Percentiles rank a stretch among this genome's conserved stretches.
Evolutionary conservation across 768 basidiomycete species (phyloP).

Genomic region (Imleria badia): DNA sequence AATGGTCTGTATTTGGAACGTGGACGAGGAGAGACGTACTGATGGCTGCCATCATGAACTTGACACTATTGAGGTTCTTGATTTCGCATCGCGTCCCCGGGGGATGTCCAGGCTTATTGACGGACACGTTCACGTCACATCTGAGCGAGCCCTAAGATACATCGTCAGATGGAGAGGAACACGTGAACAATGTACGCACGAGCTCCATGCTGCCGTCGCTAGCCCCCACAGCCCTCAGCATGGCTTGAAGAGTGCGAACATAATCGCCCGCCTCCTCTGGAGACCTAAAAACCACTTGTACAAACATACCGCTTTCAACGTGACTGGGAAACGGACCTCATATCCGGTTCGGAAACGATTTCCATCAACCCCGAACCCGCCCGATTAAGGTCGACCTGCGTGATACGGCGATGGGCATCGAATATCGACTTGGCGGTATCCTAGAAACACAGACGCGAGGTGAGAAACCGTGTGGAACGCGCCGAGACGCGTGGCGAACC

Average conservation of each 20-base stretch:
- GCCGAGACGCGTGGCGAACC: constrained; percentile 42
- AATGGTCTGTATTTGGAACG: background rate
- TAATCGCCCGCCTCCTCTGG: constrained; percentile 91
- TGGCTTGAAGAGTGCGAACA: constrained; percentile 75
- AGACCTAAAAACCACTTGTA: constrained; percentile 40
- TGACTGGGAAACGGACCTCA: constrained; percentile 45
- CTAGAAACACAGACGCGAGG: constrained; percentile 37
- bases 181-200: constrained; percentile 41
- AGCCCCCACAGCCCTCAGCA: constrained; percentile 80
- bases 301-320: background rate
- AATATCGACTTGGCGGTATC: constrained; percentile 89
- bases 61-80: constrained; percentile 6
- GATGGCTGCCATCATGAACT: constrained; percentile 80
- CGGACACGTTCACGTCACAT: constrained; percentile 94
- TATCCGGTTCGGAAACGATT: constrained; percentile 92
- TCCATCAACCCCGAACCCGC: constrained; percentile 91
- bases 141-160: constrained; percentile 78
- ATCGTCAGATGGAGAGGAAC: background rate
- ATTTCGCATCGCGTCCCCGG: constrained; percentile 47
- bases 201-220: constrained; percentile 98
- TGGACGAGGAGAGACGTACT: constrained; percentile 45
- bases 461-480: background rate
- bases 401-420: constrained; percentile 47
- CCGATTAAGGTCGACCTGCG: constrained; percentile 84
- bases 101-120: constrained; percentile 62